Conservation (phyloP, 2,329 filamentous ascomycete species). For the Calonectria leucothoes region DNA sequence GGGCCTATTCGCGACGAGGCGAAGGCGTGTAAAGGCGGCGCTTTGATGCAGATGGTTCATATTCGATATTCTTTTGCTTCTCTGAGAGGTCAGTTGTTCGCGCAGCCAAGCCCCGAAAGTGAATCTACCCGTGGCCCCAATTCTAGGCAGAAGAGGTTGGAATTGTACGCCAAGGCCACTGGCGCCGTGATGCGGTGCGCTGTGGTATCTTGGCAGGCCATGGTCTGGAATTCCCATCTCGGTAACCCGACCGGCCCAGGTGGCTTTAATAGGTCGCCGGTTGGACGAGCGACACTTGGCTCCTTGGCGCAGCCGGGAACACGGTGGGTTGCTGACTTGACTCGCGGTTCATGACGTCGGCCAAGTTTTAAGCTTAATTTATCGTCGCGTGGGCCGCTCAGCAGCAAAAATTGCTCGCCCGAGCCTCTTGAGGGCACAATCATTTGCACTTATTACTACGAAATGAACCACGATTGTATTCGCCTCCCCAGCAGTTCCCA, state of each 20-base stretch:
- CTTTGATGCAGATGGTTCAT: no score
- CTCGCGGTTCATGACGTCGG: constrained; percentile 23
- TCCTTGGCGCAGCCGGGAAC: neutral
- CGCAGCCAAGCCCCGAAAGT: neutral
- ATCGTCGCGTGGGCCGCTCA: neutral
- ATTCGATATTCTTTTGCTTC: neutral
- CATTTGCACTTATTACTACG: no score
- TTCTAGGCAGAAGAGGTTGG: neutral
- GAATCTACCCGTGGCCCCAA: neutral
- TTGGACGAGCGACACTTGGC: neutral
- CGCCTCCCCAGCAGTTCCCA: no score
- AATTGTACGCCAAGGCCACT: neutral
- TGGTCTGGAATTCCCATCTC: neutral
- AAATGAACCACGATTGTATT: no score
- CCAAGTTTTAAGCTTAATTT: constrained; percentile 31
- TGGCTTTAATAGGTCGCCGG: neutral
- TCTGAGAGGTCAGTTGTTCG: neutral
- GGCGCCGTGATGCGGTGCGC: neutral
- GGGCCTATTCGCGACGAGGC: no score
- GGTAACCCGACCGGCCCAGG: neutral
- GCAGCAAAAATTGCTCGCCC: neutral
- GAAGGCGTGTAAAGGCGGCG: no score
- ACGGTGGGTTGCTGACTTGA: neutral
- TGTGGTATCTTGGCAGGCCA: neutral
- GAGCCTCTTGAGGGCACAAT: neutral